Evolutionary conservation across 2,329 filamentous ascomycete genomes (phyloP).

Genomic region (Ophiostoma sp.): DNA sequence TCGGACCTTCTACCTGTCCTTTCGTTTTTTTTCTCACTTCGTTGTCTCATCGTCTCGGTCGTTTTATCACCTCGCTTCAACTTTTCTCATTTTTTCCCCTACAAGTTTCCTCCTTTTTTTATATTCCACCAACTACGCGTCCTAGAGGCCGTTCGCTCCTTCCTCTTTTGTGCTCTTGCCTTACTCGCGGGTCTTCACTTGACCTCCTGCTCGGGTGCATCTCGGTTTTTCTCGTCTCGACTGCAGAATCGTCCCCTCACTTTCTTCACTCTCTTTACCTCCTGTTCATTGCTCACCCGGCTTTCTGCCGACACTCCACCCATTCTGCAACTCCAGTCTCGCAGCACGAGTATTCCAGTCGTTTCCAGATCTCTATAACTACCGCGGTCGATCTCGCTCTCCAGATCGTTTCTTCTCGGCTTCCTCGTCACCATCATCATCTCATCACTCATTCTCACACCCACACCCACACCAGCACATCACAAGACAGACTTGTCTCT

Average conservation of each 20-base stretch:
- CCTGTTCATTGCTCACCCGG: neutral
- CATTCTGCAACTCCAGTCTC: neutral
- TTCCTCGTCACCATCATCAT: neutral
- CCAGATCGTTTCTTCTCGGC: neutral
- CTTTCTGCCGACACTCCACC: neutral
- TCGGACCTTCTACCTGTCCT: neutral
- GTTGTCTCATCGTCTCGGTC: constrained; percentile 9
- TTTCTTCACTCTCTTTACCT: neutral
- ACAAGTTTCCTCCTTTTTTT: neutral
- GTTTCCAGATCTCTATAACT: neutral
- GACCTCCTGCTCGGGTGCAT: constrained; percentile 17
- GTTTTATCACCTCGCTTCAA: neutral
- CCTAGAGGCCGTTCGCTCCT: constrained; percentile 18
- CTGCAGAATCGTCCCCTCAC: neutral
- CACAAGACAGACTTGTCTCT: neutral
- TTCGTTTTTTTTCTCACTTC: neutral
- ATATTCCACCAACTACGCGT: constrained; percentile 6
- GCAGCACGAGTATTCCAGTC: neutral
- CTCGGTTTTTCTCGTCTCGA: constrained; percentile 18
- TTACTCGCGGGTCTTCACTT: constrained; percentile 6
- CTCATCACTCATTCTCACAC: neutral
- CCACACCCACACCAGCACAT: neutral
- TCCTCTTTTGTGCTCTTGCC: constrained; percentile 20
- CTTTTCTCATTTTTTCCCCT: neutral
- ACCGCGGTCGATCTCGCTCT: neutral